Base-by-base conservation (phyloP, 345 rosid species). In the Acer yangbiense region DNA sequence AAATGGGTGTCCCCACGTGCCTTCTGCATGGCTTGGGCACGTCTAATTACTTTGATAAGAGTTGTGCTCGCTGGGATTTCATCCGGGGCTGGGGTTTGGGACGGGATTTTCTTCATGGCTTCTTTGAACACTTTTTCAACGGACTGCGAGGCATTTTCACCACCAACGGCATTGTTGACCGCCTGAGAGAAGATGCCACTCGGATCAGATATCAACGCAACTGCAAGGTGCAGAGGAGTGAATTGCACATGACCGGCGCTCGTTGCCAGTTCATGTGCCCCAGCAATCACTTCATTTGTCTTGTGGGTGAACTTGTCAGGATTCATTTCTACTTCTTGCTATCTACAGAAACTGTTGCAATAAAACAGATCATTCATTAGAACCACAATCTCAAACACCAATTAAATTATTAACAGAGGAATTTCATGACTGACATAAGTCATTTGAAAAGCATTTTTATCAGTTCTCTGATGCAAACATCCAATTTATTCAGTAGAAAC, bases 141-240 rank as follows among this genome's bases (percentile, higher is more conserved):
- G 6, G 39, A 35, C 39, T 35, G 39, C 39, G 39, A 35, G 39
- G 39, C 39, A 35, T 35, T 35, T 35, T 35, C 39, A 35, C 39
- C 39, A 35, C 95, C 91, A 0, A 88, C 97, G 0, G 90, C 76
- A 75, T 85, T 88, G 6, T 83, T 69, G 43, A 95, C 85, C 0
- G 93, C 90, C 73, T 89, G 99, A 71, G 86, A 75, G 44, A 95
- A 92, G 25, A 95, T 85, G 61, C 94, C 98, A 27, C 46, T 50
- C 1, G 93, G 85, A 21, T 95, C 98, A 0, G 97, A 89, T 48
- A 95, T 76, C 23, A 95, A 66, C 21, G 97, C 86, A 6, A 78
- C 89, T 0, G 97, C 97, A 57, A 93, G 87, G 69, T 95, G 99
- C 20, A 95, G 83, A 16, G 99, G 94, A 57, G 99, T 93, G 74